Evolutionary conservation across 768 basidiomycete species (phyloP), one percentile per base, ranked within the genome.

Genomic region (Suillus plorans): DNA sequence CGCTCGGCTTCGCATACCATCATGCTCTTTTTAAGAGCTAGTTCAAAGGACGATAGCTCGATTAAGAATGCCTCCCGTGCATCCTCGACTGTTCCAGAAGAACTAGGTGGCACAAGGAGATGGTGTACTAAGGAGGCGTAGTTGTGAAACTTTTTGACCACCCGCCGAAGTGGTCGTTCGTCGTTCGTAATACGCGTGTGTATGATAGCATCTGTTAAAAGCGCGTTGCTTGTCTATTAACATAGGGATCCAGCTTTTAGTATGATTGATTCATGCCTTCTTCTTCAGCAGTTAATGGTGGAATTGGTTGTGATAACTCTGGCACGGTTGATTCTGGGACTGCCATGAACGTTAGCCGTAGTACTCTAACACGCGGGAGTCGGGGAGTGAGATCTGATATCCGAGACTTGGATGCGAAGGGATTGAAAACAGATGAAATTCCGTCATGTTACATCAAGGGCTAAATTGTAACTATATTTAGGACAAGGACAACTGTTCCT

Each of bases 1-100:
- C 86, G 84, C 78, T 95, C 93, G 9, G 92, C 94, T 72, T 94
- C 89, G 70, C 91, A 94, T 53, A 92, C 88, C 86, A 94, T 90
- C 42, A 82, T 80, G 68, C 86, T 90, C 78, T 94, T 95, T 79
- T 89, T 86, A 68, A 95, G 78, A 62, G 85, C 77, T 65, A 94
- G 74, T 73, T 91, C 86, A 71, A 94, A 94, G 13, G 90, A 85
- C 56, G 87, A 86, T 22, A 95, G 76, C 74, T 95, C 93, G 36
- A 92, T 81, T 61, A 94, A 74, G 71, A 94, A 91, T 0, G 89
- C 87, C 65, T 94, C 92, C 41, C 90, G 78, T 60, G 91, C 89
- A 77, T 94, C 91, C 37, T 90, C 87, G 3, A 86, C 78, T 3
- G 76, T 74, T 5, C 76, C 61, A 61, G 73, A 60, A 69, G 68